Conservation (phyloP, 805 yeast genomes). For the Vanderwaltozyma yarrowii region DNA sequence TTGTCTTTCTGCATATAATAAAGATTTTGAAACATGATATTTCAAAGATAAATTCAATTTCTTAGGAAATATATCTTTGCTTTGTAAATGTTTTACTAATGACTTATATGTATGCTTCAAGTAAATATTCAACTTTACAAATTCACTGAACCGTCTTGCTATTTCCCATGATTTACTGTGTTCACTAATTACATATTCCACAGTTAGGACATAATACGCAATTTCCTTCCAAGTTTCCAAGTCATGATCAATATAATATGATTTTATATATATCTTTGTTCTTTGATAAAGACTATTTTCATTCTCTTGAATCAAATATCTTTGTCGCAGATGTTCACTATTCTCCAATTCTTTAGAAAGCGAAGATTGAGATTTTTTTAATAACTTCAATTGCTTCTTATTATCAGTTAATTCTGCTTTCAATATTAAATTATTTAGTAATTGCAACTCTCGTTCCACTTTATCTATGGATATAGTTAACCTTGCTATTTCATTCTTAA, state of each 20-base stretch:
- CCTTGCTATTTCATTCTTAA: conserved; percentile 57
- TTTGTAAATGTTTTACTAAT: conserved; percentile 42
- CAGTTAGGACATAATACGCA: conserved; percentile 66
- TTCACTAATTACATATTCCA: conserved; percentile 44
- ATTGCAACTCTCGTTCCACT: conserved; percentile 48
- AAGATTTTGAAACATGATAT: conserved; percentile 44
- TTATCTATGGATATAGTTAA: conserved; percentile 47
- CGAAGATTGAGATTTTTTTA: conserved; percentile 57
- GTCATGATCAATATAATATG: conserved; percentile 42
- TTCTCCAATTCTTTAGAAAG: conserved; percentile 62
- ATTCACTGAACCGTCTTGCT: conserved; percentile 83
- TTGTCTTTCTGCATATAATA: conserved; percentile 56
- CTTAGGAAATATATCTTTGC: conserved; percentile 29
- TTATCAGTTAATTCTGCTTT: conserved; percentile 85
- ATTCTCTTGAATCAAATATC: conserved; percentile 70
- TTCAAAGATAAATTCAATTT: conserved; percentile 58
- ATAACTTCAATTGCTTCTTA: conserved; percentile 52
- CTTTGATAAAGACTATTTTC: conserved; percentile 68
- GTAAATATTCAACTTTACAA: conserved; percentile 58
- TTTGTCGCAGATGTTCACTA: conserved; percentile 69
- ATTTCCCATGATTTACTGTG: conserved; percentile 76
- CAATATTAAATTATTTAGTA: conserved; percentile 54
- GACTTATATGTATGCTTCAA: conserved; percentile 41
- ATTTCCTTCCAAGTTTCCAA: conserved; percentile 45
- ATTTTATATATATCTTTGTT: conserved; percentile 40